Conservation (phyloP, 768 basidiomycete species). For the Leucocoprinus birnbaumii region DNA sequence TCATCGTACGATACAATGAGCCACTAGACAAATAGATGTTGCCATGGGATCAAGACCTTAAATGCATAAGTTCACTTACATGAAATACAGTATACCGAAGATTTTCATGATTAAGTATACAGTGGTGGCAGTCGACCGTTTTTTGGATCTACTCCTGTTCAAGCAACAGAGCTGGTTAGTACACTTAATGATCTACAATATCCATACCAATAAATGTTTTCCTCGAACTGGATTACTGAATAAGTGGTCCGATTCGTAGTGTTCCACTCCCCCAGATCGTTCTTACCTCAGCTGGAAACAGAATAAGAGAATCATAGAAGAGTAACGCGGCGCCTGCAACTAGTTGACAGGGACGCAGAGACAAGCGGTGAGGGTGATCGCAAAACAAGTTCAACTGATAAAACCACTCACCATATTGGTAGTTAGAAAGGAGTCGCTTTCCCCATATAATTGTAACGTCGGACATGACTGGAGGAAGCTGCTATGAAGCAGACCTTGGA, state of each 20-base stretch:
- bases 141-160: neutral
- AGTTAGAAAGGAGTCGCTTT: too few relatives aligned
- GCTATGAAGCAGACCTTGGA: too few relatives aligned
- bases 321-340: neutral
- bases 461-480: too few relatives aligned
- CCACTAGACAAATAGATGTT: neutral
- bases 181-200: neutral
- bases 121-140: neutral
- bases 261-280: too few relatives aligned
- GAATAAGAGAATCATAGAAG: neutral
- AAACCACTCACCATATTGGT: too few relatives aligned
- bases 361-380: too few relatives aligned
- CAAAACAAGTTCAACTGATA: too few relatives aligned
- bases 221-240: too few relatives aligned
- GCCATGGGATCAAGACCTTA: neutral
- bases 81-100: neutral
- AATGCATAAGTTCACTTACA: neutral
- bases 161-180: neutral
- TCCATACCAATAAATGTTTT: neutral
- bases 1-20: neutral
- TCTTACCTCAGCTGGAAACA: neutral
- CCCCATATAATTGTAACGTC: too few relatives aligned
- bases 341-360: too few relatives aligned
- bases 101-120: neutral
- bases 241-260: too few relatives aligned